phyloP scores from a whole-genome alignment of 1,139 yeast genomes.

The Taiozyma sp. region DNA sequence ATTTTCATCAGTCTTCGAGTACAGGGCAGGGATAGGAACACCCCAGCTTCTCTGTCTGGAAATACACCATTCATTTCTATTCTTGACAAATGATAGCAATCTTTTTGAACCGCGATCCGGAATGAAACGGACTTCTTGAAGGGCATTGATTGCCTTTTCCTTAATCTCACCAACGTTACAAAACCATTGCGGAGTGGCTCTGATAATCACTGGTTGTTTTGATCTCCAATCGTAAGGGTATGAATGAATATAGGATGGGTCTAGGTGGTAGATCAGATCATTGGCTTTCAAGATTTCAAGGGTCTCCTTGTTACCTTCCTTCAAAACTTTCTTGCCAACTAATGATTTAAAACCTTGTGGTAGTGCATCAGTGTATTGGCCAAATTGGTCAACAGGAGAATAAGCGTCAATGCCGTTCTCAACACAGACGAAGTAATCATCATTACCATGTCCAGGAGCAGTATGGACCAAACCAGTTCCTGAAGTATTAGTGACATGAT shows the following conservation, averaged over 20 bases:
- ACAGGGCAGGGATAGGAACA: conserved; percentile 90
- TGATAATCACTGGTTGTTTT: conserved; percentile 87
- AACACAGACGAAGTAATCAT: conserved; percentile 76
- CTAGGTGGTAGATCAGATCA: conserved; percentile 44
- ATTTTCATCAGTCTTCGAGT: conserved; percentile 47
- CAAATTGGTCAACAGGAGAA: conserved; percentile 78
- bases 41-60: conserved; percentile 99
- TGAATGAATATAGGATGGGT: conserved; percentile 63
- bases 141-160: conserved; percentile 51
- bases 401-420: conserved; percentile 50
- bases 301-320: conserved; percentile 47
- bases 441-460: conserved; percentile 98
- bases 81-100: conserved; percentile 63
- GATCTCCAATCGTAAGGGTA: conserved; percentile 98
- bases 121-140: conserved; percentile 58
- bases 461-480: conserved; percentile 97
- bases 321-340: conserved; percentile 57
- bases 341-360: conserved; percentile 42
- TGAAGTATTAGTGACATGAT: conserved; percentile 72
- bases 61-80: conserved; percentile 95
- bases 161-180: conserved; percentile 80
- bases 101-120: conserved; percentile 75
- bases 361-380: conserved; percentile 50
- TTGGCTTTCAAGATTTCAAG: conserved; percentile 39
- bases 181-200: conserved; percentile 98